Evolutionary conservation across 2,329 filamentous ascomycete species (phyloP).

Genomic region (Diaporthe capsici): DNA sequence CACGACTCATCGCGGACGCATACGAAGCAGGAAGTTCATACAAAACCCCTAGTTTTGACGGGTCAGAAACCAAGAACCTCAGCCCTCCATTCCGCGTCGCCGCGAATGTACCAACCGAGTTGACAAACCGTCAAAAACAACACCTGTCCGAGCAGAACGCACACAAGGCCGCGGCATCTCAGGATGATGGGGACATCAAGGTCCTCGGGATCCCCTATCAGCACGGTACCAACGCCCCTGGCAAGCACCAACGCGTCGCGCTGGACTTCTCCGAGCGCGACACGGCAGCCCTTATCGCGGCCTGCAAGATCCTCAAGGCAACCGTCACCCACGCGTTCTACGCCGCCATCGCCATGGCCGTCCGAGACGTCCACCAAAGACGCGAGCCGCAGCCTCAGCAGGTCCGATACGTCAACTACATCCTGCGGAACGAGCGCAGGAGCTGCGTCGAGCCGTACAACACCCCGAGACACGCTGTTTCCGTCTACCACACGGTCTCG

Average conservation of each 20-base stretch:
- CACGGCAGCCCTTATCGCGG: not conserved
- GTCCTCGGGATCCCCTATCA: not conserved
- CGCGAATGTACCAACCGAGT: not conserved
- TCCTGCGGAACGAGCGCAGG: not conserved
- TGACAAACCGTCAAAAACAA: not conserved
- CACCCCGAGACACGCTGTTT: not conserved
- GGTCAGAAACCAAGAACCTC: not conserved
- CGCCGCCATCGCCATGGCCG: conserved; percentile 1
- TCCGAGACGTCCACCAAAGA: not conserved
- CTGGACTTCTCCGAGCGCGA: not conserved
- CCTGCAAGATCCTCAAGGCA: not conserved
- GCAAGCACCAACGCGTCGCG: not conserved
- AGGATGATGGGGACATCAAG: not conserved
- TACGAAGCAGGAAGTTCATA: not conserved
- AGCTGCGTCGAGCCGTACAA: not conserved
- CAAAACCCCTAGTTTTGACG: not conserved
- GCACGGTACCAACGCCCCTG: not conserved
- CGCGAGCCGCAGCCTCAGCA: not conserved
- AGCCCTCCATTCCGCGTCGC: conserved; percentile 11
- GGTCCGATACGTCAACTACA: conserved; percentile 10
- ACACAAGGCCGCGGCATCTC: not conserved
- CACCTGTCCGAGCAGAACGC: not conserved
- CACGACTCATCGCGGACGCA: not conserved
- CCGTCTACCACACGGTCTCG: not conserved
- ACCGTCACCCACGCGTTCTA: conserved; percentile 1